Base-by-base conservation (phyloP, 371 early-diverging fungal species). In the Mucor indicus region DNA sequence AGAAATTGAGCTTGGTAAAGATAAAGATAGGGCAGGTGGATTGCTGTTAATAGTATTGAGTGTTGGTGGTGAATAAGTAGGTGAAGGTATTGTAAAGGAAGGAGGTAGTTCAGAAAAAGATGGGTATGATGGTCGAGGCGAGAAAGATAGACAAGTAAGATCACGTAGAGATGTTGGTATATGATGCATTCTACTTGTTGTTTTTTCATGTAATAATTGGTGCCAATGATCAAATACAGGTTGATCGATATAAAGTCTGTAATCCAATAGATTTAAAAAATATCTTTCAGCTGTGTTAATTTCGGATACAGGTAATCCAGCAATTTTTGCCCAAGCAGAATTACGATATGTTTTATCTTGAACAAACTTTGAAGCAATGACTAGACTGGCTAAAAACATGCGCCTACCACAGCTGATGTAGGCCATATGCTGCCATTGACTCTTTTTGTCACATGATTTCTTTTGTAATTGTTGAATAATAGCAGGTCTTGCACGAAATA, bases 251-350 rank as follows among this genome's bases (percentile, higher is more conserved):
- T 83, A 85, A 24, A 90, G 72, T 38, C 77, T 72, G 56, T 90
- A 90, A 51, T 90, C 83, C 29, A 90, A 78, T 48, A 87, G 59
- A 10, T 77, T 60, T 35, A 91, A 52, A 60, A 90, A 90, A 44
- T 75, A 75, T n/a, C 83, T 67, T 61, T 90, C 91, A 54, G 87
- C 86, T 27, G 77, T 65, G 64, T 84, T 82, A 55, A 91, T 81
- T 68, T 90, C 87, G n/a, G 67, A 36, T 12, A 85, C 76, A 7
- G 86, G 80, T 16, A 90, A 64, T 31, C 84, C 81, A 19, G 91
- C 86, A 33, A 91, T 82, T 61, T 85, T 85, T 44, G 86, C 81
- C 91, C 90, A 90, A 9, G 88, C 86, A 46, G 80, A 79, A 72
- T 89, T 90, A 19, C 88, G 83, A 51, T 85, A 90, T 25, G 88